Evolutionary conservation across 495 filamentous ascomycete genomes (phyloP).

Genomic region (Bombardia bombarda): DNA sequence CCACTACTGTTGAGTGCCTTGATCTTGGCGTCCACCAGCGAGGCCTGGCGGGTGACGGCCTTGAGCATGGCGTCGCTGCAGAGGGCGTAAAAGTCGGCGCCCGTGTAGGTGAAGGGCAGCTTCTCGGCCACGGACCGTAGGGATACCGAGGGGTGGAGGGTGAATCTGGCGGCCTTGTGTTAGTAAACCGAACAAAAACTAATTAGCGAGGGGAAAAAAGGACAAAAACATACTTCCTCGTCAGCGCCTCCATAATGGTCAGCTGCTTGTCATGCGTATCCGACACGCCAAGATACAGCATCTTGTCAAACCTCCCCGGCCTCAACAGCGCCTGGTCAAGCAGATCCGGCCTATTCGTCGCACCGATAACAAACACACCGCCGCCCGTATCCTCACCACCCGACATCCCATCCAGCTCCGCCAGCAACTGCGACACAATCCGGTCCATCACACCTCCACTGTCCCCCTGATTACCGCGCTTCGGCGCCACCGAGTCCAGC

Average conservation of each 20-base stretch:
- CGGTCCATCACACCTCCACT: slow-evolving; percentile 98
- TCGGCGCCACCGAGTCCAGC: slow-evolving; percentile 92
- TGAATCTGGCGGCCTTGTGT: slow-evolving; percentile 50
- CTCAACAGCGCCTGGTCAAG: slow-evolving; percentile 85
- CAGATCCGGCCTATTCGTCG: slow-evolving; percentile 90
- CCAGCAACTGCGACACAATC: slow-evolving; percentile 91
- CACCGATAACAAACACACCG: slow-evolving; percentile 96
- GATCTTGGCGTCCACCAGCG: slow-evolving; percentile 78
- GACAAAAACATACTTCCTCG: slow-evolving; percentile 66
- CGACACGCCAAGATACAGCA: slow-evolving; percentile 93
- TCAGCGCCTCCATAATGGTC: slow-evolving; percentile 88
- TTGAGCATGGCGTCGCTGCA: slow-evolving; percentile 99
- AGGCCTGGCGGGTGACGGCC: slow-evolving; percentile 86
- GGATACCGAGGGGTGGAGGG: slow-evolving; percentile 66
- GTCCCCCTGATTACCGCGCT: slow-evolving; percentile 95
- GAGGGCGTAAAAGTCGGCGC: slow-evolving; percentile 92
- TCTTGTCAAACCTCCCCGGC: slow-evolving; percentile 95
- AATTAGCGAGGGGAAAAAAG: slow-evolving; percentile 11
- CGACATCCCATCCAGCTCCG: slow-evolving; percentile 96
- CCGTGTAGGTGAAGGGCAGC: slow-evolving; percentile 93
- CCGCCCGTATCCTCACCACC: slow-evolving; percentile 74
- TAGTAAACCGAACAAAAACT: background rate
- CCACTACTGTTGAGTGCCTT: slow-evolving; percentile 42
- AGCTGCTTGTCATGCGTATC: slow-evolving; percentile 96
- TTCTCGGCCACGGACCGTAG: slow-evolving; percentile 63